Conservation (phyloP, 257 asterid genomes). For the Jaltomata sinuosa region DNA sequence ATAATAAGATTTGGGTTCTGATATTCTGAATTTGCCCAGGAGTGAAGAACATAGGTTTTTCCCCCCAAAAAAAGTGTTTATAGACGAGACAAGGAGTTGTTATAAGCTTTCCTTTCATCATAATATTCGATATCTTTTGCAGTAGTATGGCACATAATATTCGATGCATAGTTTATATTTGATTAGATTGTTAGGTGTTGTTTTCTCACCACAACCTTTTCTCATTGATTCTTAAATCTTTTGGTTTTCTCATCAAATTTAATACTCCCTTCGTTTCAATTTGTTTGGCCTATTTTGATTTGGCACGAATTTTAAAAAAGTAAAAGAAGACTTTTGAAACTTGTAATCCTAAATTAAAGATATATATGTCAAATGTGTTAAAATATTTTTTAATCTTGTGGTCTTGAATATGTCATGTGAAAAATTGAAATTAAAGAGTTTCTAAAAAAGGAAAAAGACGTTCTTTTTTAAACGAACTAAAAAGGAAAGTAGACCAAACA, state of each 20-base stretch:
- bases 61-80: not conserved
- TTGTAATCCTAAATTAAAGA: too few relatives aligned
- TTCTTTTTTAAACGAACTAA: too few relatives aligned
- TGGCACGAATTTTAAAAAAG: too few relatives aligned
- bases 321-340: too few relatives aligned
- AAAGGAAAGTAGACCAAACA: too few relatives aligned
- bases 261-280: too few relatives aligned
- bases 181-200: not conserved
- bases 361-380: too few relatives aligned
- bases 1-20: not conserved
- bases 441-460: too few relatives aligned
- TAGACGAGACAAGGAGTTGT: not conserved
- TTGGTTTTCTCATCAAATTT: not conserved
- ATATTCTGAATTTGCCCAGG: not conserved
- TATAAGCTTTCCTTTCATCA: not conserved
- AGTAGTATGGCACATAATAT: not conserved
- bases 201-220: not conserved
- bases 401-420: too few relatives aligned
- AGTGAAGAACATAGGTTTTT: not conserved
- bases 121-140: not conserved
- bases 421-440: too few relatives aligned
- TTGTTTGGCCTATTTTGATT: too few relatives aligned
- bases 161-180: not conserved
- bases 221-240: not conserved
- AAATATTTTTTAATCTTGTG: too few relatives aligned